Evolutionary conservation across 305 asterid genomes (phyloP).

Genomic region (Fraxinus dipetala): DNA sequence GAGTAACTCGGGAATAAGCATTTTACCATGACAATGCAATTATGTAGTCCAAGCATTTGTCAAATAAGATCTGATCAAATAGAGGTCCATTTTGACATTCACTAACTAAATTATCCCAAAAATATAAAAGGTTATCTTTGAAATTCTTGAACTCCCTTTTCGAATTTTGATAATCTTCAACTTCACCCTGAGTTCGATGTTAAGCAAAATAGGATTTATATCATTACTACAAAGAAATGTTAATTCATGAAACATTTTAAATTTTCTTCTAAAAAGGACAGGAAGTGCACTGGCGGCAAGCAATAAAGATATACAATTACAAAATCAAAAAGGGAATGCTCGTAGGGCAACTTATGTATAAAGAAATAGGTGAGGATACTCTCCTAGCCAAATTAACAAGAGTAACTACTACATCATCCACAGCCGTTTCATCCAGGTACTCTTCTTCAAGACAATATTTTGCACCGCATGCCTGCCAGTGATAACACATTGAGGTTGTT

Average conservation of each 20-base stretch:
- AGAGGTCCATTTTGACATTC: conserved; percentile 93
- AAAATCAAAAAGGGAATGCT: background rate
- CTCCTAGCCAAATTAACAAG: conserved; percentile 78
- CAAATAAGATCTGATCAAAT: conserved; percentile 77
- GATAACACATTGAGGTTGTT: conserved; percentile 18
- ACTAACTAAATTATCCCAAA: conserved; percentile 83
- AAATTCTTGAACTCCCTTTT: conserved; percentile 81
- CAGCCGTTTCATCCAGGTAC: conserved; percentile 70
- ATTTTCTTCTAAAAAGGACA: background rate
- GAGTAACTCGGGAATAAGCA: conserved; percentile 19
- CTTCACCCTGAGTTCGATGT: conserved; percentile 61
- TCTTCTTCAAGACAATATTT: conserved; percentile 66
- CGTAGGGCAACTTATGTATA: background rate
- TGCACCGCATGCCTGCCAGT: conserved; percentile 86
- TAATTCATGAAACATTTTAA: conserved; percentile 2
- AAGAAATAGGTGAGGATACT: conserved; percentile 50
- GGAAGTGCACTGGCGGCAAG: background rate
- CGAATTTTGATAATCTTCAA: conserved; percentile 91
- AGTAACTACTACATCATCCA: conserved; percentile 87
- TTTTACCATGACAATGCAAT: conserved; percentile 94
- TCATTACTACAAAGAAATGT: background rate
- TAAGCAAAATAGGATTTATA: conserved; percentile 29
- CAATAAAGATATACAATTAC: background rate
- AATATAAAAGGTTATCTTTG: conserved; percentile 77
- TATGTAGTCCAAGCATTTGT: conserved; percentile 88